These are phyloP conservation scores for Aphanomyces astaci DNA, from an alignment of 352 stramenopile species.

Conservation along the genomic window DNA sequence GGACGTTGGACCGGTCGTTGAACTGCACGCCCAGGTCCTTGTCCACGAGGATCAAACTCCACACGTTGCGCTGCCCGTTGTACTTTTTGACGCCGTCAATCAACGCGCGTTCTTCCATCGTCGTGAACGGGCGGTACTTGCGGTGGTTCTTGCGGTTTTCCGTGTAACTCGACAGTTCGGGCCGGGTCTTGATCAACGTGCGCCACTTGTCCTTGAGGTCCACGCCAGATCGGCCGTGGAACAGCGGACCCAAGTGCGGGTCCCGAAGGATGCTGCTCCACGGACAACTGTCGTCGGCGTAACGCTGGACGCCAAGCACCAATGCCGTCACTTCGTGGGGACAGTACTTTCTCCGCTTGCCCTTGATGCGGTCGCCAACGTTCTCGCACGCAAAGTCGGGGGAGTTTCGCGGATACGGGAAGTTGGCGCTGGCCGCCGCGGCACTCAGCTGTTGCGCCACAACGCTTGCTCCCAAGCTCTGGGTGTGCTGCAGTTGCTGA, in stretches of 20 bases:
- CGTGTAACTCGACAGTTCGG: slow-evolving; percentile 65
- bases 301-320: slow-evolving; percentile 71
- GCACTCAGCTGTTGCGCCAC: slow-evolving; percentile 8
- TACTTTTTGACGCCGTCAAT: slow-evolving; percentile 82
- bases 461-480: neutral
- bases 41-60: slow-evolving; percentile 75
- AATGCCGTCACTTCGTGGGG: slow-evolving; percentile 77
- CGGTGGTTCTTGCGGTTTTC: slow-evolving; percentile 83
- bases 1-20: slow-evolving; percentile 75
- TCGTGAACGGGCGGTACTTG: slow-evolving; percentile 73
- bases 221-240: slow-evolving; percentile 67
- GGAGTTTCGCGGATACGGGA: slow-evolving; percentile 55
- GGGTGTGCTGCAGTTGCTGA: slow-evolving; percentile 14
- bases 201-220: slow-evolving; percentile 81
- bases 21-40: slow-evolving; percentile 70
- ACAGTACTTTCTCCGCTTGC: slow-evolving; percentile 76
- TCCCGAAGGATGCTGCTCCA: slow-evolving; percentile 77
- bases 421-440: slow-evolving; percentile 8
- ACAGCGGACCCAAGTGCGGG: slow-evolving; percentile 59
- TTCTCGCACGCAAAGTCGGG: slow-evolving; percentile 76
- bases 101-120: slow-evolving; percentile 72
- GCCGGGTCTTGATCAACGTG: slow-evolving; percentile 71
- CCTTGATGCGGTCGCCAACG: slow-evolving; percentile 73
- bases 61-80: slow-evolving; percentile 74
- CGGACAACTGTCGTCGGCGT: slow-evolving; percentile 74